Evolutionary conservation across 2,329 filamentous ascomycete species (phyloP).

Genomic region (Davidsoniella eucalypti): DNA sequence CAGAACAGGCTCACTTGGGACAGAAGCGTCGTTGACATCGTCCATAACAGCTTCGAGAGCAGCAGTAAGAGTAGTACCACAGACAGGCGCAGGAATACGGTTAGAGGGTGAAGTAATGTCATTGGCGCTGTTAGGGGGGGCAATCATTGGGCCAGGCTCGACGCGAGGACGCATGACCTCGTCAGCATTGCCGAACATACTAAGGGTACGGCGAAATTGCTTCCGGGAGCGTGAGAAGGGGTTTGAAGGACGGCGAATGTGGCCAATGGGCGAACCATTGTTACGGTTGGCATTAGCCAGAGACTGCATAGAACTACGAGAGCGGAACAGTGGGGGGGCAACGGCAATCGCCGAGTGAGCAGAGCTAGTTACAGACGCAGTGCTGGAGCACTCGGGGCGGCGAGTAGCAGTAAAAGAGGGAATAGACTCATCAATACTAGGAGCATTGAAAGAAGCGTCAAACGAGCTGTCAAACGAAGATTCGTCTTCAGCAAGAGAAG

Average conservation of each 20-base stretch:
- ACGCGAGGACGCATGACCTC: constrained; percentile 67
- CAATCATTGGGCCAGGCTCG: constrained; percentile 23
- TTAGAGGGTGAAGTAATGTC: neutral
- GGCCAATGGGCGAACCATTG: constrained; percentile 54
- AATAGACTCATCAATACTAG: constrained; percentile 6
- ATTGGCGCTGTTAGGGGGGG: constrained; percentile 3
- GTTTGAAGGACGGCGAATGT: constrained; percentile 57
- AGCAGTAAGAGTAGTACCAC: constrained; percentile 25
- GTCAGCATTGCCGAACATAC: constrained; percentile 91
- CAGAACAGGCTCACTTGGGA: constrained; percentile 50
- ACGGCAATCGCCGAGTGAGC: constrained; percentile 20
- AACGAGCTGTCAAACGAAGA: constrained; percentile 8
- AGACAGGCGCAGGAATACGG: constrained; percentile 2
- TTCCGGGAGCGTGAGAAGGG: constrained; percentile 64
- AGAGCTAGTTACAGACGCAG: neutral
- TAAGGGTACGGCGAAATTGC: constrained; percentile 78
- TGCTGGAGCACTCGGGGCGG: constrained; percentile 36
- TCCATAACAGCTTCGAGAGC: constrained; percentile 53
- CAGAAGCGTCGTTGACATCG: constrained; percentile 51
- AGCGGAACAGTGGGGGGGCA: constrained; percentile 34
- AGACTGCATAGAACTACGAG: constrained; percentile 15
- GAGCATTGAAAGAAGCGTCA: constrained; percentile 7
- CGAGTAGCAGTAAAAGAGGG: constrained; percentile 40
- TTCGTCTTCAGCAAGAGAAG: constrained; percentile 9
- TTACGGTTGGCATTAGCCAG: constrained; percentile 8